Conservation (phyloP, 2,329 filamentous ascomycete species). For the Colletotrichum tropicale region DNA sequence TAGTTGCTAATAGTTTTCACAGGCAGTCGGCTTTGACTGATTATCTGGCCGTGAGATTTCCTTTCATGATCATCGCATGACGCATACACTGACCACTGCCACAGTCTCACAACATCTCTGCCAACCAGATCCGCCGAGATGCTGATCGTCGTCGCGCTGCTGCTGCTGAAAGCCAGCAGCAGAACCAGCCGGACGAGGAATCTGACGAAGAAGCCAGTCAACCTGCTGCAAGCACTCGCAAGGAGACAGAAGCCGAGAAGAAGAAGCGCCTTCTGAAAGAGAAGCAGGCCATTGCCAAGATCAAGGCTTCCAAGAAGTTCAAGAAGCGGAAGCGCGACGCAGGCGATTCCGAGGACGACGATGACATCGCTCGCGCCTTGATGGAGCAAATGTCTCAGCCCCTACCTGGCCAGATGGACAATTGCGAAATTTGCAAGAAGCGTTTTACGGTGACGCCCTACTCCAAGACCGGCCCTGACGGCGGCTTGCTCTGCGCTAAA, state of each 20-base stretch:
- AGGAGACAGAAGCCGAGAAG: slow-evolving; percentile 24
- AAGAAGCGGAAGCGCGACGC: slow-evolving; percentile 54
- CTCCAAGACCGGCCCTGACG: slow-evolving; percentile 80
- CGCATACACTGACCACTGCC: background rate
- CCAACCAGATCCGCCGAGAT: slow-evolving; percentile 56
- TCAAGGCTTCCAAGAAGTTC: slow-evolving; percentile 64
- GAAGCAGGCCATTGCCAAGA: slow-evolving; percentile 61
- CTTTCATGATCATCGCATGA: background rate
- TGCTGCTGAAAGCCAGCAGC: slow-evolving; percentile 28
- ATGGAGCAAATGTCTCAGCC: slow-evolving; percentile 55
- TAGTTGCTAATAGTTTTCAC: background rate
- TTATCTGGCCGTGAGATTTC: slow-evolving; percentile 50
- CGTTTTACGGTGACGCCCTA: slow-evolving; percentile 94
- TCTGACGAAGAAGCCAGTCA: slow-evolving; percentile 24
- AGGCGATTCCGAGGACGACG: slow-evolving; percentile 48
- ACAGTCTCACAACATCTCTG: slow-evolving; percentile 75
- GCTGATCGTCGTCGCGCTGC: slow-evolving; percentile 48
- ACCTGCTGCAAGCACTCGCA: slow-evolving; percentile 16
- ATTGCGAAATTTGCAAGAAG: slow-evolving; percentile 85
- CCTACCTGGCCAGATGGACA: slow-evolving; percentile 84
- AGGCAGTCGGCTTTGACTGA: slow-evolving; percentile 59
- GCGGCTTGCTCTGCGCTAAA: slow-evolving; percentile 81
- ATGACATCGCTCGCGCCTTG: slow-evolving; percentile 54
- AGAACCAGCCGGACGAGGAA: slow-evolving; percentile 18
- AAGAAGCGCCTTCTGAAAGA: slow-evolving; percentile 50